phyloP scores from a whole-genome alignment of 1,139 yeast genomes.

The Sugiyamaella japonica region DNA sequence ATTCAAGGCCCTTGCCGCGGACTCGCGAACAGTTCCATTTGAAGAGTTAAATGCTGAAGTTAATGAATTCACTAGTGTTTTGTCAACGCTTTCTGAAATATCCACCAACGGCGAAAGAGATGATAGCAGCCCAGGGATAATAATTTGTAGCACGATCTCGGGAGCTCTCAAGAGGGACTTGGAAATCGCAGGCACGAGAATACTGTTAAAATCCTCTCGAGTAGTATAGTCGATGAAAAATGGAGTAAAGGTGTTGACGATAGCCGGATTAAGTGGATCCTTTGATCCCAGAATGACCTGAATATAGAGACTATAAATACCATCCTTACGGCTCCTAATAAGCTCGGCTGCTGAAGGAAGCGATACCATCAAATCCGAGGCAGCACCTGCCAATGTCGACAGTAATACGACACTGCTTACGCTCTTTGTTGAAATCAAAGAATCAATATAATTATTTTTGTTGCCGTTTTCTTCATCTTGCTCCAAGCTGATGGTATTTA shows the following conservation, averaged over 20 bases:
- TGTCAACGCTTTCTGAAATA: conserved; percentile 44
- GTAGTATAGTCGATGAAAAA: conserved; percentile 49
- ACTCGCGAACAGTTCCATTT: conserved; percentile 60
- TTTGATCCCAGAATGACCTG: conserved; percentile 37
- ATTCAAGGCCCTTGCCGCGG: conserved; percentile 50
- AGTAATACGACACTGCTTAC: conserved; percentile 26
- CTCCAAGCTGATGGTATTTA: conserved; percentile 15
- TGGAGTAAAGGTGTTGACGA: conserved; percentile 41
- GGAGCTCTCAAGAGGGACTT: conserved; percentile 82
- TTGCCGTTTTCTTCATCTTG: conserved; percentile 20
- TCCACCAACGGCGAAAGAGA: conserved; percentile 44
- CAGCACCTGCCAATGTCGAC: conserved; percentile 37
- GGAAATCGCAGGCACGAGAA: conserved; percentile 63
- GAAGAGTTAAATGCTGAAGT: conserved; percentile 68
- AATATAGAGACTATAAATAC: conserved; percentile 32
- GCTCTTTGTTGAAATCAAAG: conserved; percentile 22
- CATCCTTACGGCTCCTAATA: conserved; percentile 25
- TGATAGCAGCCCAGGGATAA: conserved; percentile 52
- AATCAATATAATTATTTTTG: conserved; percentile 21
- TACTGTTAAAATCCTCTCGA: conserved; percentile 45
- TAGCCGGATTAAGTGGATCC: conserved; percentile 26
- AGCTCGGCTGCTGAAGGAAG: conserved; percentile 31
- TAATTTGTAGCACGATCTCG: conserved; percentile 59
- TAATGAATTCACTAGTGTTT: conserved; percentile 59
- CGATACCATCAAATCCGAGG: conserved; percentile 31